Evolutionary conservation across 106 monocot genomes (phyloP), one percentile per base, ranked within the genome.

Genomic region (Dendrobium catenatum): DNA sequence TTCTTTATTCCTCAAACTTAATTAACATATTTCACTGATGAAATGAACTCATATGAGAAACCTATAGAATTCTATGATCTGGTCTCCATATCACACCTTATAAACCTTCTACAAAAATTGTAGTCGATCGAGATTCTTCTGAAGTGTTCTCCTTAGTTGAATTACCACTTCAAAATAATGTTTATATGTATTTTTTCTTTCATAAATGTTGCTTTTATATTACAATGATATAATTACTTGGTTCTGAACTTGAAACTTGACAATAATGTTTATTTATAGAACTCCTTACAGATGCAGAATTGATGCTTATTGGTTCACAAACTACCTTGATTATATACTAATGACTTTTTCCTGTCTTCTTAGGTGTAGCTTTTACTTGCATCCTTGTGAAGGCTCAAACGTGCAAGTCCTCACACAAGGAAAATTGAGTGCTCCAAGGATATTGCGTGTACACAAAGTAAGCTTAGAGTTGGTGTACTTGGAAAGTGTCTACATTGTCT

Each of bases 341-440:
- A 49, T 49, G 22, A 26, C 17, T 49, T 54, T 73, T 5, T 47
- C 55, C 48, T 77, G 54, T 80, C 15, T 79, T n/a, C 61, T 87
- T 81, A 99, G 98, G 85, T 99, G 93, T 76, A 93, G 98, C 82
- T 99, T 99, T 85, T 99, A 91, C 81, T 91, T 99, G 86, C 98
- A 93, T 7, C 91, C 95, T 76, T 93, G 83, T 85, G 98, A 99
- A 87, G 98, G 95, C 24, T 99, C 95, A 77, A 84, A 46, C 81
- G 79, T 83, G 29, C 98, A 86, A 80, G 83, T 88, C 42, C 86
- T 95, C 59, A 95, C 95, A 55, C 98, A 93, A 82, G 98, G 95
- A 55, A 99, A 99, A 88, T 82, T 93, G 78, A 91, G 91, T 85
- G 98, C 98, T 81, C 95, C 95, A 1, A 85, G 98, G 55, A 99